A percentile compares a stretch with the other conserved stretches of the same genome.
Conservation (phyloP, 1,139 yeast genomes). For the Candida sanyaensis region DNA sequence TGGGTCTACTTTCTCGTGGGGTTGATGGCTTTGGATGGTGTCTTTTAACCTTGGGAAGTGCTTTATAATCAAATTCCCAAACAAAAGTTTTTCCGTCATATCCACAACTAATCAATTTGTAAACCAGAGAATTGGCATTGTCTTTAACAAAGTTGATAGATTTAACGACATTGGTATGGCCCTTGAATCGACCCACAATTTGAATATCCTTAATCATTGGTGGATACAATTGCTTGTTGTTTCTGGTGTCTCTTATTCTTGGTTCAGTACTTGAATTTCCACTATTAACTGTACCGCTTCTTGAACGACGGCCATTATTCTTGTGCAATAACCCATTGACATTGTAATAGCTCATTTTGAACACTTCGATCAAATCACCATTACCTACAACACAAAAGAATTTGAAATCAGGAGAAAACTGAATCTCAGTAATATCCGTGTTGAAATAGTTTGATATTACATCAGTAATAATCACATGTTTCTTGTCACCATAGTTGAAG, state of each 20-base stretch:
- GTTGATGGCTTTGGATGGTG: constrained; percentile 7
- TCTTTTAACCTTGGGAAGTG: constrained; percentile 51
- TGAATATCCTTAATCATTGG: constrained; percentile 44
- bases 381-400: constrained; percentile 59
- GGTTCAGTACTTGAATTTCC: constrained; percentile 17
- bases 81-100: constrained; percentile 67
- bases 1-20: constrained; percentile 10
- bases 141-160: constrained; percentile 38
- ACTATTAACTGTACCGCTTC: constrained; percentile 43
- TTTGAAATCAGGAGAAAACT: constrained; percentile 66
- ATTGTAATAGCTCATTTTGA: constrained; percentile 46
- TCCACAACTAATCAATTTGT: constrained; percentile 67
- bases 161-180: constrained; percentile 68
- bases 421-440: constrained; percentile 60
- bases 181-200: constrained; percentile 55
- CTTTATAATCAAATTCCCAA: constrained; percentile 75
- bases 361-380: constrained; percentile 60
- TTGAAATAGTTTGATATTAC: constrained; percentile 63
- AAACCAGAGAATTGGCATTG: constrained; percentile 30
- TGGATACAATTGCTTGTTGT: constrained; percentile 23
- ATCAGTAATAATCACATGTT: constrained; percentile 52
- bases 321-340: constrained; percentile 33
- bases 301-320: constrained; percentile 30
- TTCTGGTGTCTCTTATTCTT: background rate
- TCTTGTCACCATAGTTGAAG: constrained; percentile 23